Evolutionary conservation across 345 rosid species (phyloP).

Genomic region (Barbarea vulgaris): DNA sequence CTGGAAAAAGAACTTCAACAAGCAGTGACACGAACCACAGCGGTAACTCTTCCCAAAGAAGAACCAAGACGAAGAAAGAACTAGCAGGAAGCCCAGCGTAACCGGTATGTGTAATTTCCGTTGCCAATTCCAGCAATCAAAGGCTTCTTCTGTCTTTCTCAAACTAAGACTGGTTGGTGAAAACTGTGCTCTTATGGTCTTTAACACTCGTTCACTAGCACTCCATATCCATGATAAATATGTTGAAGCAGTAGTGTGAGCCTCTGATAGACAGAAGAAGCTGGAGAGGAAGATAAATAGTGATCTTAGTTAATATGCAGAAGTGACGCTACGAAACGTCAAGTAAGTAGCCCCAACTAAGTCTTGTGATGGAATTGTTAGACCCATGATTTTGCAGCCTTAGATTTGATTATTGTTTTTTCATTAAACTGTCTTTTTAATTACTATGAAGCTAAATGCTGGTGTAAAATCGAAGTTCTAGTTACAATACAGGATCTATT

Average conservation of each 20-base stretch:
- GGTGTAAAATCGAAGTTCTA: slow-evolving; percentile 1
- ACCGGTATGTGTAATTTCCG: slow-evolving; percentile 4
- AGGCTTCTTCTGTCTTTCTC: slow-evolving; percentile 25
- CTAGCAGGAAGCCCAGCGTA: slow-evolving; percentile 61
- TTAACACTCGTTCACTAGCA: background rate
- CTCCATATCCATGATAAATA: slow-evolving; percentile 11
- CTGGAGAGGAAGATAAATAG: slow-evolving; percentile 1
- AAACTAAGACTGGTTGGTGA: slow-evolving; percentile 25
- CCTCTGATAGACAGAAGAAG: slow-evolving; percentile 21
- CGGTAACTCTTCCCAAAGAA: slow-evolving; percentile 39
- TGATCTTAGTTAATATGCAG: slow-evolving; percentile 24
- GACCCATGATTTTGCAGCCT: slow-evolving; percentile 40
- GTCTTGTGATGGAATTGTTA: slow-evolving; percentile 14
- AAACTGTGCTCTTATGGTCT: slow-evolving; percentile 16
- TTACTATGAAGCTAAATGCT: slow-evolving; percentile 18
- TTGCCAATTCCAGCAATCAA: slow-evolving; percentile 17
- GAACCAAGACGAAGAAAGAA: slow-evolving; percentile 49
- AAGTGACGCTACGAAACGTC: slow-evolving; percentile 11
- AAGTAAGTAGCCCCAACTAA: slow-evolving; percentile 19
- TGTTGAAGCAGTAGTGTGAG: slow-evolving; percentile 17
- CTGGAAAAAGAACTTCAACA: slow-evolving; percentile 46
- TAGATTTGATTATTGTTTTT: slow-evolving; percentile 5
- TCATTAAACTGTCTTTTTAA: background rate
- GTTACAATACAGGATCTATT: slow-evolving; percentile 4
- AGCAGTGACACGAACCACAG: slow-evolving; percentile 37